Base-by-base conservation (phyloP, 1,284 basidiomycete species). In the Singerocomus inundabilis region DNA sequence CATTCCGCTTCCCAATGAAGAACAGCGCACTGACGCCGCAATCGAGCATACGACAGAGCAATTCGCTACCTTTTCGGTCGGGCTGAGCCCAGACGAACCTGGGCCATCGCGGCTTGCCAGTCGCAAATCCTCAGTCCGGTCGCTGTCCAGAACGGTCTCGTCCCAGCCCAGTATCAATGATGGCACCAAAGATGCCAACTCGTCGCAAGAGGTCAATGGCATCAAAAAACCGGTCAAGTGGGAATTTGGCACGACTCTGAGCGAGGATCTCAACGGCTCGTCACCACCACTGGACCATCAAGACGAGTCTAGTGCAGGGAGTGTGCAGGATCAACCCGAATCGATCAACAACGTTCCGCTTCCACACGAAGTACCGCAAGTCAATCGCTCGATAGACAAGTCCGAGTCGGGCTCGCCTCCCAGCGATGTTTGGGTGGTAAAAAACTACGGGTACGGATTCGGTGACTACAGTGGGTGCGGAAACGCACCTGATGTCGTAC, bases 371-470 rank as follows among this genome's bases (percentile, higher is more conserved):
- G 7, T 43, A 16, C 33, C 37, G 0, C 52, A 33, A 24, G 13
- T 28, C 18, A 44, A 54, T 42, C 47, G 32, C 4, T 49, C 42
- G 15, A 21, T 47, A 25, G 41, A 48, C 34, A 53, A 53, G 16
- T 57, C 54, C 5, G 56, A 61, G 43, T 41, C 52, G 4, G 51
- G 29, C 16, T 69, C 67, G 7, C 26, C 46, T 10, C 10, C 50
- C 15, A 68, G 66, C 30, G 76, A 77, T 47, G 77, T 78, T 13
- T 79, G 76, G 66, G 74, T 76, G 52, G 84, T 85, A 39, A 78
- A 74, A 54, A 76, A 87, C 59, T 85, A 74, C 52, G 84, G 82
- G 7, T 84, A 70, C 56, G 79, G 81, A 1, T 83, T 83, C 54
- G 82, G 82, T 5, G 60, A 67, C 15, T 56, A 64, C 6, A 69